Percentiles rank a stretch among this genome's conserved stretches.
Conservation (phyloP, 345 rosid genomes). For the Nephelium lappaceum region DNA sequence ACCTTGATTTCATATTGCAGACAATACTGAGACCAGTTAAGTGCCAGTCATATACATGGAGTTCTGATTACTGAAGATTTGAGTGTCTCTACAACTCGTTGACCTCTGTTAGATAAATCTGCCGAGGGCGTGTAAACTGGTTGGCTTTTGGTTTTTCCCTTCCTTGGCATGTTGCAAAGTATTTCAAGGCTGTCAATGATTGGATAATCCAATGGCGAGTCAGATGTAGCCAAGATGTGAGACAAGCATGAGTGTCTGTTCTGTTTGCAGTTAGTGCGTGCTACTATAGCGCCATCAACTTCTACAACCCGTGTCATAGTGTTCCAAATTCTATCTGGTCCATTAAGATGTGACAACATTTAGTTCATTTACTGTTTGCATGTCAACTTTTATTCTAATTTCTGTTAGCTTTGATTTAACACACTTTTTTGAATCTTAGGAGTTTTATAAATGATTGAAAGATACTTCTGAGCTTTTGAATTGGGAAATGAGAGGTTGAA, state of each 20-base stretch:
- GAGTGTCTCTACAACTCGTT: not conserved
- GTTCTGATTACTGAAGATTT: slow-evolving; percentile 7
- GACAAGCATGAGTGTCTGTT: slow-evolving; percentile 10
- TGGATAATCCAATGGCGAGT: not conserved
- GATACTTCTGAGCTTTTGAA: not conserved
- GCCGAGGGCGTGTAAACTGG: not conserved
- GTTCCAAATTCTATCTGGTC: not conserved
- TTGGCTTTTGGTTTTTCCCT: slow-evolving; percentile 9
- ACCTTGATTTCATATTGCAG: not conserved
- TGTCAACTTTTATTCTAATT: not conserved
- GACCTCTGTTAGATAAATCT: slow-evolving; percentile 12
- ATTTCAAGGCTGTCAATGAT: not conserved
- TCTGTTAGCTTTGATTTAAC: not conserved
- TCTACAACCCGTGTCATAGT: not conserved
- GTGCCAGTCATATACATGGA: slow-evolving; percentile 9
- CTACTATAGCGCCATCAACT: not conserved
- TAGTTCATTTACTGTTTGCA: not conserved
- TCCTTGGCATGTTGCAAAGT: not conserved
- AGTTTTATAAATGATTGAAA: not conserved
- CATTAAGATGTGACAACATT: not conserved
- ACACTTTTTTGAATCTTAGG: no score
- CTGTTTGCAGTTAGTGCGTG: slow-evolving; percentile 9
- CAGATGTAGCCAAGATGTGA: slow-evolving; percentile 11
- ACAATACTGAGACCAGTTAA: slow-evolving; percentile 21
- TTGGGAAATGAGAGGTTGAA: not conserved